Conservation (phyloP, 768 basidiomycete genomes). For the Mycena epipterygia region DNA sequence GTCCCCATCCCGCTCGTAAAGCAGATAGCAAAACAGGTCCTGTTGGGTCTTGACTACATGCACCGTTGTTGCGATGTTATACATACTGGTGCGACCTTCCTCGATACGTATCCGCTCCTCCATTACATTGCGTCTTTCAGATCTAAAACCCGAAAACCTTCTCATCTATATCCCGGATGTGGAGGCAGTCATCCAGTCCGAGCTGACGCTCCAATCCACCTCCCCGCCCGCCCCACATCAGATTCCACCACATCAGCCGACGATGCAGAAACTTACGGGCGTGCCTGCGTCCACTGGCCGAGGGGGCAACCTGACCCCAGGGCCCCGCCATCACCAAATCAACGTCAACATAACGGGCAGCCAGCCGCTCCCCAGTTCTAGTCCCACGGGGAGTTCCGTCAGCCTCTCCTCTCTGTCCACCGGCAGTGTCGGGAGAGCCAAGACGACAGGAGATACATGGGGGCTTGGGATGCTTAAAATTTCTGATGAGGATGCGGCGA, state of each 20-base stretch:
- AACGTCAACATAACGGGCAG: constrained; percentile 85
- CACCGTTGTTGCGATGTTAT: constrained; percentile 97
- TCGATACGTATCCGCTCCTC: not conserved
- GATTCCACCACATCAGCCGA: not conserved
- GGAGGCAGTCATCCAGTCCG: constrained; percentile 90
- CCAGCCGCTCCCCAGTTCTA: constrained; percentile 80
- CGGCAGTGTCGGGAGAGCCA: constrained; percentile 13
- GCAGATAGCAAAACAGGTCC: constrained; percentile 97
- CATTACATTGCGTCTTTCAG: constrained; percentile 51
- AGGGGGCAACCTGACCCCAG: constrained; percentile 95
- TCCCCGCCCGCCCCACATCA: constrained; percentile 42
- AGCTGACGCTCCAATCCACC: constrained; percentile 63
- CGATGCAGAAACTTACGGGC: constrained; percentile 76
- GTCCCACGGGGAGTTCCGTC: constrained; percentile 64
- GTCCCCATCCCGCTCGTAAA: constrained; percentile 95
- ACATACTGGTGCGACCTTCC: constrained; percentile 77
- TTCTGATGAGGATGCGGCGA: constrained; percentile 55
- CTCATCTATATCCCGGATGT: constrained; percentile 98
- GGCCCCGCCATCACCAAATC: constrained; percentile 57
- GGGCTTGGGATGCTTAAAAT: constrained; percentile 96
- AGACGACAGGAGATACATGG: constrained; percentile 76
- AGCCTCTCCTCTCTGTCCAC: constrained; percentile 29
- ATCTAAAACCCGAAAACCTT: constrained; percentile 98
- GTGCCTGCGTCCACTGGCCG: constrained; percentile 94
- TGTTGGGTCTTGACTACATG: constrained; percentile 97